phyloP scores from a whole-genome alignment of 495 filamentous ascomycete species.

The Hypoxylon cercidicola region DNA sequence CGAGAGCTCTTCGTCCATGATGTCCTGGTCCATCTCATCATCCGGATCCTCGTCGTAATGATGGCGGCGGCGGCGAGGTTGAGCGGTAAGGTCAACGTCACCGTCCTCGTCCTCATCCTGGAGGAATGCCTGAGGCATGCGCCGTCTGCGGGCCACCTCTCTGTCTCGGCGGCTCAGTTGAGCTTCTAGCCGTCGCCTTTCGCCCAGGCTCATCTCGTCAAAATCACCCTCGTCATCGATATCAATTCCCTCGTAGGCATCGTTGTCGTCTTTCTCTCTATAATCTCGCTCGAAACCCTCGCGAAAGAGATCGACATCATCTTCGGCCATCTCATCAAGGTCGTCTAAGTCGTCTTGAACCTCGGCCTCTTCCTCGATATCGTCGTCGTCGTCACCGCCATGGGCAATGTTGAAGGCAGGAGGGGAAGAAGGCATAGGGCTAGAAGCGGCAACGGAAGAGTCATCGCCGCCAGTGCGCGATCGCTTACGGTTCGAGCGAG shows the following conservation, averaged over 20 bases:
- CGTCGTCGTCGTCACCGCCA: slow-evolving; percentile 76
- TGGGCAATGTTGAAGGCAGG: slow-evolving; percentile 64
- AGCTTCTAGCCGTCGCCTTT: slow-evolving; percentile 85
- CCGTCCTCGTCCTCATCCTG: slow-evolving; percentile 90
- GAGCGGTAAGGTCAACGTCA: slow-evolving; percentile 81
- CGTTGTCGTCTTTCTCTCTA: slow-evolving; percentile 61
- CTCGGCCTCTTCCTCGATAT: slow-evolving; percentile 75
- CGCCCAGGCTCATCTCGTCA: slow-evolving; percentile 77
- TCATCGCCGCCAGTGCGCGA: slow-evolving; percentile 79
- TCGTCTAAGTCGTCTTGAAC: slow-evolving; percentile 88
- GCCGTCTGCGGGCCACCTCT: slow-evolving; percentile 76
- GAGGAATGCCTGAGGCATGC: slow-evolving; percentile 85
- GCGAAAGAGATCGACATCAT: slow-evolving; percentile 93
- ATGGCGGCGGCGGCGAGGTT: slow-evolving; percentile 80
- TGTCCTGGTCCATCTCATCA: slow-evolving; percentile 88
- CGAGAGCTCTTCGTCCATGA: slow-evolving; percentile 93
- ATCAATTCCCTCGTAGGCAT: slow-evolving; percentile 56
- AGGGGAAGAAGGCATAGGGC: slow-evolving; percentile 60
- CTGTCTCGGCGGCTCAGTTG: slow-evolving; percentile 85
- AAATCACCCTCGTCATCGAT: slow-evolving; percentile 71
- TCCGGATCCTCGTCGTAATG: slow-evolving; percentile 94
- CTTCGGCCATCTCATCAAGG: slow-evolving; percentile 94
- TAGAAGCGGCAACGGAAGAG: slow-evolving; percentile 72
- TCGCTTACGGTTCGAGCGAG: slow-evolving; percentile 77
- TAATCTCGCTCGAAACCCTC: slow-evolving; percentile 93